Base-by-base conservation (phyloP, 1,139 yeast species). In the Yamadazyma jaroonii region DNA sequence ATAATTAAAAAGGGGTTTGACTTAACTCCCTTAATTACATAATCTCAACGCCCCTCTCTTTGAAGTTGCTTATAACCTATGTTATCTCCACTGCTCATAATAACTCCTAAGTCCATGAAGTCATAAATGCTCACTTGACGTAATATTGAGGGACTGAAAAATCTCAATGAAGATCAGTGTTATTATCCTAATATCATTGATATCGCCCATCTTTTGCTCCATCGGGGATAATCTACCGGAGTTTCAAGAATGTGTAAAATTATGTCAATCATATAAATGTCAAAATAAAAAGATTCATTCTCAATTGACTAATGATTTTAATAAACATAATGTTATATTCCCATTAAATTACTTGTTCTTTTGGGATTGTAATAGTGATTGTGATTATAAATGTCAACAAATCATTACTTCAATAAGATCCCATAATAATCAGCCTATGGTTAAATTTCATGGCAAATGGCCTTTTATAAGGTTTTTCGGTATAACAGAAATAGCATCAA, bases 381-480 rank as follows among this genome's bases (percentile, higher is more conserved):
- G 77, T 48, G 56, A 59, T 40, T 71, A 71, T 46, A 61, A 67
- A 40, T 71, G 77, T 45, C 70, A 60, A 43, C 75, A 67, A 42
- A 43, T 58, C 9, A 48, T 69, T 25, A 64, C 72, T 4, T 49
- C 55, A 24, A 45, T 45, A 21, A 46, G 72, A 25, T 37, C 42
- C 14, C 21, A 22, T 6, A 31, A 40, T 0, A 56, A 57, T 2
- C 44, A 48, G 10, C 56, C 57, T 2, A 53, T 64, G 53, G 72
- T 69, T 9, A 72, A 71, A 42, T 71, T 68, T 43, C 56, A 59
- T 39, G 77, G 77, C 7, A 71, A 71, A 44, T 71, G 77, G 77
- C 76, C 76, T 3, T 71, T 71, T 42, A 42, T 38, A 9, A 49
- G 74, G 31, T 48, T 67, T 2, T 49, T 61, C 13, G 75, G 75